Evolutionary conservation across 805 yeast species (phyloP).

Genomic region (Danielia reshetovae): DNA sequence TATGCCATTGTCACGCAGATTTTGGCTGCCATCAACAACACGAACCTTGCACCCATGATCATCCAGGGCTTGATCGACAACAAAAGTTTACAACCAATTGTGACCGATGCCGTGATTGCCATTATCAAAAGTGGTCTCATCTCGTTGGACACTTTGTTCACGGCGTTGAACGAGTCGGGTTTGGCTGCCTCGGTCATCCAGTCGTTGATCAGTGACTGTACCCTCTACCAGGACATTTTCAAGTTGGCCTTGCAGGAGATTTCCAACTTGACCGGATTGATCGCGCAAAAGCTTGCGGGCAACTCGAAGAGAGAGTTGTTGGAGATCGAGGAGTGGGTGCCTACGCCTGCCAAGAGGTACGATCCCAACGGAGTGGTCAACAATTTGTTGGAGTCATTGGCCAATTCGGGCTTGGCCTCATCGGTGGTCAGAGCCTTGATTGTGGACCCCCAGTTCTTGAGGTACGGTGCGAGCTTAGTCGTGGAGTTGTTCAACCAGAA

Average conservation of each 20-base stretch:
- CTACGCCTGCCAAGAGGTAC: constrained; percentile 11
- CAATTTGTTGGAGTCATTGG: constrained; percentile 40
- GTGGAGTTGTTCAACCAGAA: constrained; percentile 24
- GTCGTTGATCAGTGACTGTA: constrained; percentile 34
- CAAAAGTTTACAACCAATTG: constrained; percentile 26
- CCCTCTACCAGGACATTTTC: constrained; percentile 37
- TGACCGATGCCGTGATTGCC: constrained; percentile 24
- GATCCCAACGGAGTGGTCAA: constrained; percentile 21
- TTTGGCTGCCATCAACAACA: constrained; percentile 32
- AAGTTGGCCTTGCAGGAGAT: constrained; percentile 31
- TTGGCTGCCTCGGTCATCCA: constrained; percentile 35
- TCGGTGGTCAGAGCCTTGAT: constrained; percentile 36
- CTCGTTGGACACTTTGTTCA: constrained; percentile 34
- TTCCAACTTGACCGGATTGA: constrained; percentile 25
- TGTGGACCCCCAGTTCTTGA: constrained; percentile 33
- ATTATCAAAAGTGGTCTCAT: constrained; percentile 30
- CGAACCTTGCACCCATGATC: constrained; percentile 35
- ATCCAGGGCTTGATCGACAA: constrained; percentile 31
- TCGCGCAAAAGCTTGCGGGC: constrained; percentile 23
- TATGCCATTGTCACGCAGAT: constrained; percentile 38
- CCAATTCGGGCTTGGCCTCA: constrained; percentile 39
- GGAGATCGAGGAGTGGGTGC: constrained; percentile 4
- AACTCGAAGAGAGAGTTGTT: constrained; percentile 18
- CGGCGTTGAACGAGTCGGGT: constrained; percentile 40
- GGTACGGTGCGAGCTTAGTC: constrained; percentile 37